phyloP scores from a whole-genome alignment of 208 protist species.

The Trypanosoma conorhini region DNA sequence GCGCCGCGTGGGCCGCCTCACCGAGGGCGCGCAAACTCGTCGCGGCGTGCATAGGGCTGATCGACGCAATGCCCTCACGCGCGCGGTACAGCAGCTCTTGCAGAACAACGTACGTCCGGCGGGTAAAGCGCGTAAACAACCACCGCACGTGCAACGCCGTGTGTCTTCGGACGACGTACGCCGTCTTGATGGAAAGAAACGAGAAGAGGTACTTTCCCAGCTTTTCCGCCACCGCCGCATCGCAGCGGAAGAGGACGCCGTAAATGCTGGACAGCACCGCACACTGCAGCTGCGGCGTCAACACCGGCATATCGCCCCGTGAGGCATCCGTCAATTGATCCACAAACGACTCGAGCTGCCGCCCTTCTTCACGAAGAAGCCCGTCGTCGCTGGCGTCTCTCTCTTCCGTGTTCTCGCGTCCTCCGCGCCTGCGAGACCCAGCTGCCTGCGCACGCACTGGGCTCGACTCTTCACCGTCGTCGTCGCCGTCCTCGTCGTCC shows the following conservation, averaged over 20 bases:
- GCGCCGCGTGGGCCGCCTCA: slow-evolving; percentile 53
- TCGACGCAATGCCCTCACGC: slow-evolving; percentile 56
- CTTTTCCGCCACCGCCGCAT: slow-evolving; percentile 42
- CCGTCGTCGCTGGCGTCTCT: neutral
- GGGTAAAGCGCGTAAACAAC: slow-evolving; percentile 51
- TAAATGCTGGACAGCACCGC: slow-evolving; percentile 37
- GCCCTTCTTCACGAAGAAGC: slow-evolving; percentile 28
- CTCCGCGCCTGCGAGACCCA: neutral
- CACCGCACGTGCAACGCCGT: slow-evolving; percentile 53
- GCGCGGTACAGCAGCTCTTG: slow-evolving; percentile 54
- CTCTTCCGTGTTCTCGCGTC: neutral
- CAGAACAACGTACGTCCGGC: slow-evolving; percentile 41
- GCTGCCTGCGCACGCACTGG: neutral
- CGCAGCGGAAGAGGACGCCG: slow-evolving; percentile 41
- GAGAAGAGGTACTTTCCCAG: slow-evolving; percentile 71
- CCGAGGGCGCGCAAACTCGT: slow-evolving; percentile 70
- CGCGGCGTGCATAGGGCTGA: slow-evolving; percentile 41
- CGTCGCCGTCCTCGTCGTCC: neutral
- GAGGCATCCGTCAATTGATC: slow-evolving; percentile 29
- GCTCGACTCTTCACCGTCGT: neutral
- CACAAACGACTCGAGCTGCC: slow-evolving; percentile 23
- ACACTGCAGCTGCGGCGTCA: slow-evolving; percentile 35
- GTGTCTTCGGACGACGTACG: slow-evolving; percentile 56
- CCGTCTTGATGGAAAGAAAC: slow-evolving; percentile 41
- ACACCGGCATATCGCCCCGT: slow-evolving; percentile 29